These are phyloP conservation scores for Paramecium bursaria DNA, from an alignment of 73 alveolate species.

Conservation along the genomic window DNA sequence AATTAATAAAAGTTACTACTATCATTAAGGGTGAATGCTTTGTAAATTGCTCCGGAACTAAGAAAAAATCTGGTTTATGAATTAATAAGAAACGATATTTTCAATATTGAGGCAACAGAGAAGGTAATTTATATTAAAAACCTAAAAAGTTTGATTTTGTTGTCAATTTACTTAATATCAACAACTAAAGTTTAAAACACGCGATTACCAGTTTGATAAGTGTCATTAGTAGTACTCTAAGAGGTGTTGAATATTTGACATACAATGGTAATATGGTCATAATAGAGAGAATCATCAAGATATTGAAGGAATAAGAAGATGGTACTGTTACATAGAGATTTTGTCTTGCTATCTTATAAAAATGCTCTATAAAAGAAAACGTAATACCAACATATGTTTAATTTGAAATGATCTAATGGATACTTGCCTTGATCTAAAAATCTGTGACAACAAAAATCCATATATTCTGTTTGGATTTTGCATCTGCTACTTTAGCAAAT, in stretches of 20 bases:
- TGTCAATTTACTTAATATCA: constrained; percentile 82
- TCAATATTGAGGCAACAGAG: constrained; percentile 83
- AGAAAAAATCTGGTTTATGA: constrained; percentile 91
- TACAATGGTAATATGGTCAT: constrained; percentile 82
- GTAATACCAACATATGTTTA: constrained; percentile 83
- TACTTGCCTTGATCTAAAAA: constrained; percentile 73
- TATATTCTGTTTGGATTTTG: constrained; percentile 91
- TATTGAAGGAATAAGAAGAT: constrained; percentile 93
- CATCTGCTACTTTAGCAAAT: constrained; percentile 94
- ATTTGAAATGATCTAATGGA: constrained; percentile 85
- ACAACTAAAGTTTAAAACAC: constrained; percentile 90
- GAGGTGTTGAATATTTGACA: constrained; percentile 93
- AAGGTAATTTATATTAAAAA: too few species aligned
- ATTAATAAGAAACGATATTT: constrained; percentile 92
- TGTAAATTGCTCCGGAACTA: constrained; percentile 95
- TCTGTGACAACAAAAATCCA: constrained; percentile 81
- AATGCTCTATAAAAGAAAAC: constrained; percentile 92
- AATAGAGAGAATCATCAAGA: constrained; percentile 89
- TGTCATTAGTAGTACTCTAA: constrained; percentile 88
- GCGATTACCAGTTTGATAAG: constrained; percentile 93
- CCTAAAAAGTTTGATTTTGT: constrained; percentile 81
- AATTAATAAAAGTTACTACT: constrained; percentile 92
- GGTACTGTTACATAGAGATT: constrained; percentile 96
- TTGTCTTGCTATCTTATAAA: constrained; percentile 93
- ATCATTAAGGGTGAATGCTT: constrained; percentile 95